phyloP scores from a whole-genome alignment of 2,329 filamentous ascomycete genomes.

The Aspergillus brunneoviolaceus region DNA sequence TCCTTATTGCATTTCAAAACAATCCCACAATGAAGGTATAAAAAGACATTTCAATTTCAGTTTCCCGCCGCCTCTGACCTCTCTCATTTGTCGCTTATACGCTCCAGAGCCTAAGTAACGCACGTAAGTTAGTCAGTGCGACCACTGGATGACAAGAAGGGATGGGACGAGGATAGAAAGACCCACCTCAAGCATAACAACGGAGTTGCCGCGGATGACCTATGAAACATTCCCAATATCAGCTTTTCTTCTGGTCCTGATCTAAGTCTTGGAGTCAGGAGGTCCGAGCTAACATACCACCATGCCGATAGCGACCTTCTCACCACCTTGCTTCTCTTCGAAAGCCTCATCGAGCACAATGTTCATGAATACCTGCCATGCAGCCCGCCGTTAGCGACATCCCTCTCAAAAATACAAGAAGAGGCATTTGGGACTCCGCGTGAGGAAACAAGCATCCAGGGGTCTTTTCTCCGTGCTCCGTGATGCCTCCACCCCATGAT shows the following conservation, averaged over 20 bases:
- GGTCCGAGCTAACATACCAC: constrained; percentile 60
- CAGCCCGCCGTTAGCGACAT: too few relatives aligned
- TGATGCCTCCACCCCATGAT: too few relatives aligned
- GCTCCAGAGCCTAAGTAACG: constrained; percentile 38
- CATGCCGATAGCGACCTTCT: constrained; percentile 89
- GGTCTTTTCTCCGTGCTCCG: too few relatives aligned
- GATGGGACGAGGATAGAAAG: not conserved
- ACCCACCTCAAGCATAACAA: constrained; percentile 87
- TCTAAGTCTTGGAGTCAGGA: too few relatives aligned
- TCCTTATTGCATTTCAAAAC: constrained; percentile 34
- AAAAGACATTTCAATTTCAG: constrained; percentile 20
- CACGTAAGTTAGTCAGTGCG: not conserved
- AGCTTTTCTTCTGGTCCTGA: constrained; percentile 1
- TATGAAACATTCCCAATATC: constrained; percentile 34
- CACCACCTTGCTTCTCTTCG: constrained; percentile 87
- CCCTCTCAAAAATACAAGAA: too few relatives aligned
- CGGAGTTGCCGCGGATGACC: constrained; percentile 96
- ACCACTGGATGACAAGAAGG: not conserved
- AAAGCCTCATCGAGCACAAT: constrained; percentile 96
- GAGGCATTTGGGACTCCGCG: too few relatives aligned
- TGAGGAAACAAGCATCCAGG: too few relatives aligned
- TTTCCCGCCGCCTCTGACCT: constrained; percentile 4
- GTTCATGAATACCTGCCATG: constrained; percentile 84
- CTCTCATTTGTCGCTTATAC: constrained; percentile 44
- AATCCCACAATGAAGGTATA: constrained; percentile 22